These are phyloP conservation scores for Mallotus nudiflorus DNA, from an alignment of 345 rosid species.

Conservation along the genomic window DNA sequence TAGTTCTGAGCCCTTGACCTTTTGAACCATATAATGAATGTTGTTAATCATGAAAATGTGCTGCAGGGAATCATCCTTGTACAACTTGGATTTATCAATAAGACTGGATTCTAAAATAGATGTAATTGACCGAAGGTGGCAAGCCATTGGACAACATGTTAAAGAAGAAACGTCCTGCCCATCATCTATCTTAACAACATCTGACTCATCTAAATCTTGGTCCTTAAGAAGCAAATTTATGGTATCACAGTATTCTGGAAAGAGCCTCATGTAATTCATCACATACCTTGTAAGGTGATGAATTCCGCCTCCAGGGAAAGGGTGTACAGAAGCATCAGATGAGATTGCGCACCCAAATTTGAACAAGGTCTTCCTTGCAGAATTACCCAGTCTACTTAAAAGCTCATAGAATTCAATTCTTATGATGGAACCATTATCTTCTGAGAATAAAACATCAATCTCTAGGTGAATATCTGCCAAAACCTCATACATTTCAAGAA, in stretches of 20 bases:
- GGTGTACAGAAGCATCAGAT: conserved; percentile 38
- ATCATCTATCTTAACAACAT: conserved; percentile 29
- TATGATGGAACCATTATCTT: conserved; percentile 48
- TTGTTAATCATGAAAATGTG: conserved; percentile 68
- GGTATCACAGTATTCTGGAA: conserved; percentile 47
- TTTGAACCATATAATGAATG: conserved; percentile 71
- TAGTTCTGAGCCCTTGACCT: conserved; percentile 67
- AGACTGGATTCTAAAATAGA: conserved; percentile 56
- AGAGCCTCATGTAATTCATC: conserved; percentile 72
- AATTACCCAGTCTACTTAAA: conserved; percentile 38
- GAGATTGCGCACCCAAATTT: conserved; percentile 51
- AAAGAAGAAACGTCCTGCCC: conserved; percentile 38
- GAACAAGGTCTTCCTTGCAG: conserved; percentile 45
- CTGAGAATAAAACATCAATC: conserved; percentile 50
- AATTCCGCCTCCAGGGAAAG: conserved; percentile 54
- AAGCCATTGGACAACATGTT: conserved; percentile 55
- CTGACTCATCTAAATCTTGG: conserved; percentile 34
- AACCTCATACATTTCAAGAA: conserved; percentile 71
- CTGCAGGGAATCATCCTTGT: conserved; percentile 49
- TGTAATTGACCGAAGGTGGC: conserved; percentile 45
- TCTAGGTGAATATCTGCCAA: conserved; percentile 49
- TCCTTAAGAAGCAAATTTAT: conserved; percentile 56
- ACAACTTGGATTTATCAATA: conserved; percentile 47
- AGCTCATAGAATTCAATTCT: conserved; percentile 57
- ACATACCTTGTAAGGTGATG: conserved; percentile 71